phyloP scores from a whole-genome alignment of 2,329 filamentous ascomycete genomes.

The Phaeomoniella chlamydospora region DNA sequence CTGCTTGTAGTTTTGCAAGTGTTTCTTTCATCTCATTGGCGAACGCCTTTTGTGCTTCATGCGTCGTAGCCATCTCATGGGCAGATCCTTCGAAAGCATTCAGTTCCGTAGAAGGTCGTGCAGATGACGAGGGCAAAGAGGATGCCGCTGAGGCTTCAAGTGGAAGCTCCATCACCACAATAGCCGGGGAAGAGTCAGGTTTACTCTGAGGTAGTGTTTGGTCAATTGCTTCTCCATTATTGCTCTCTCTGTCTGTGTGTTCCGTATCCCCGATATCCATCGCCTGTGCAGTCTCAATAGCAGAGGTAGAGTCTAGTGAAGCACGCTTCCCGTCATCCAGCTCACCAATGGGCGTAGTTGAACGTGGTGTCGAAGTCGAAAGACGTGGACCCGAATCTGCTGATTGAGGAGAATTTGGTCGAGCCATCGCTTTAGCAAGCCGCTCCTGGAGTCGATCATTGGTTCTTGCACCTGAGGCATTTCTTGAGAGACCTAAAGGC shows the following conservation, averaged over 20 bases:
- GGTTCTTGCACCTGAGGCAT: constrained; percentile 48
- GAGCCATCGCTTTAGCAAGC: constrained; percentile 73
- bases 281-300: background rate
- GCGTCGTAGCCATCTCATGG: constrained; percentile 8
- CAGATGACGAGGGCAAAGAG: constrained; percentile 11
- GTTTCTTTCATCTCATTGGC: constrained; percentile 25
- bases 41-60: constrained; percentile 4
- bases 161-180: constrained; percentile 10
- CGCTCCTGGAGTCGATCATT: constrained; percentile 83
- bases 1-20: constrained; percentile 32
- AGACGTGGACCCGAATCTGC: background rate
- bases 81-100: constrained; percentile 2
- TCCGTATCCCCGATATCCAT: too few species aligned
- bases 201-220: background rate
- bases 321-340: constrained; percentile 2
- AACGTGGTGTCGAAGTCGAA: constrained; percentile 35
- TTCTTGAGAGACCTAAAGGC: constrained; percentile 40
- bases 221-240: background rate
- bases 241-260: background rate
- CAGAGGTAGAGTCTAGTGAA: constrained; percentile 6
- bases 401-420: constrained; percentile 40
- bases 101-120: constrained; percentile 11
- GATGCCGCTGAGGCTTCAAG: constrained; percentile 6
- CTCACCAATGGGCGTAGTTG: constrained; percentile 32
- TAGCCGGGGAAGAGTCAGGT: constrained; percentile 10